These are phyloP conservation scores for Fusarium haematococcum DNA, from an alignment of 2,329 filamentous ascomycete genomes.

Conservation along the genomic window DNA sequence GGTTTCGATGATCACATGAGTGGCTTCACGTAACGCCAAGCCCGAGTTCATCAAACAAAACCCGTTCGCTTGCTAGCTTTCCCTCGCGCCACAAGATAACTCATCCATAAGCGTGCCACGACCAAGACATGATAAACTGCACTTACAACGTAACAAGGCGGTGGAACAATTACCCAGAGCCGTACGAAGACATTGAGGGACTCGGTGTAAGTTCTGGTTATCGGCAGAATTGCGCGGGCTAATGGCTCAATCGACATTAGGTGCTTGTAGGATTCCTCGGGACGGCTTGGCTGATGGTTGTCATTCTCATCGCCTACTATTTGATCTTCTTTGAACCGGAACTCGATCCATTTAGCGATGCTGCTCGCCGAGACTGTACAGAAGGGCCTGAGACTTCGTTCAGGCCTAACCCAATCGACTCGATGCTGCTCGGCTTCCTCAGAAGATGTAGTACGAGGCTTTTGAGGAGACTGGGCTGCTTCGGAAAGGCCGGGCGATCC, in stretches of 20 bases:
- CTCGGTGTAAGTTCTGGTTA: neutral
- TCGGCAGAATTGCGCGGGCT: accelerated
- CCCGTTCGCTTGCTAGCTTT: neutral
- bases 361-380: neutral
- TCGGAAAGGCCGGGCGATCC: no score
- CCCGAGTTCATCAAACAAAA: neutral
- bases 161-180: no score
- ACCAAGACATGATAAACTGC: neutral
- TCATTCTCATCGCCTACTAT: neutral
- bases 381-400: neutral
- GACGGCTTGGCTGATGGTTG: constrained; percentile 6
- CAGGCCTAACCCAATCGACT: constrained; percentile 9
- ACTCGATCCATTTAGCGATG: neutral
- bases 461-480: neutral
- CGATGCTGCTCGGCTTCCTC: neutral
- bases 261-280: constrained; percentile 12
- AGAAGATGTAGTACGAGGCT: neutral
- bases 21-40: no score
- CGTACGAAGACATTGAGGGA: constrained; percentile 4
- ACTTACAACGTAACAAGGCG: neutral
- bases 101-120: no score
- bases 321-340: neutral
- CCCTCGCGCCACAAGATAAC: no score
- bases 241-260: neutral
- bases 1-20: no score